Percentiles rank a stretch among this genome's conserved stretches.
Evolutionary conservation across 768 basidiomycete genomes (phyloP).

Genomic region (Lyophyllum shimeji): DNA sequence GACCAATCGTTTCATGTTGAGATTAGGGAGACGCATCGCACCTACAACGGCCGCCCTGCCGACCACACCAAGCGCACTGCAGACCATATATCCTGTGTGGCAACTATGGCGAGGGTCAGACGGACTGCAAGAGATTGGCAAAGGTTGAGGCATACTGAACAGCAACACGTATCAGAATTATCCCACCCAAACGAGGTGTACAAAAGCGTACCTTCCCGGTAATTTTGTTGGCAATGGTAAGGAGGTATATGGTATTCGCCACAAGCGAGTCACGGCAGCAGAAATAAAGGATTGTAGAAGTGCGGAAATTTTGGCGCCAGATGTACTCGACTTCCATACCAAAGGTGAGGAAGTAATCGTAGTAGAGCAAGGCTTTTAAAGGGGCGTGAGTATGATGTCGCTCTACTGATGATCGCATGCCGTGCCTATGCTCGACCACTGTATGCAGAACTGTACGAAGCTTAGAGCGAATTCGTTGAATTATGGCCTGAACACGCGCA

Average conservation of each 20-base stretch:
- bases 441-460: conserved; percentile 12
- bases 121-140: background rate
- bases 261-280: background rate
- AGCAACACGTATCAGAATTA: no score
- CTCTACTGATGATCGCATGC: background rate
- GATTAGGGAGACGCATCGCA: conserved; percentile 4
- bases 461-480: no score
- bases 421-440: conserved; percentile 15
- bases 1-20: background rate
- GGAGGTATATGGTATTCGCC: conserved; percentile 26
- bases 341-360: conserved; percentile 27
- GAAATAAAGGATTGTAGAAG: conserved; percentile 26
- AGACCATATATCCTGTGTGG: conserved; percentile 24
- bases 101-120: conserved; percentile 17
- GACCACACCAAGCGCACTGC: conserved; percentile 27
- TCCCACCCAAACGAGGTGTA: background rate
- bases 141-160: no score
- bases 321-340: conserved; percentile 23
- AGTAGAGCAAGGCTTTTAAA: conserved; percentile 22
- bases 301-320: conserved; percentile 22
- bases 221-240: conserved; percentile 20
- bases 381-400: background rate
- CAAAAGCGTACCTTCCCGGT: conserved; percentile 4
- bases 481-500: no score
- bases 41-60: conserved; percentile 27